Evolutionary conservation across 2,329 filamentous ascomycete genomes (phyloP).

Genomic region (Stromatinia cepivora): DNA sequence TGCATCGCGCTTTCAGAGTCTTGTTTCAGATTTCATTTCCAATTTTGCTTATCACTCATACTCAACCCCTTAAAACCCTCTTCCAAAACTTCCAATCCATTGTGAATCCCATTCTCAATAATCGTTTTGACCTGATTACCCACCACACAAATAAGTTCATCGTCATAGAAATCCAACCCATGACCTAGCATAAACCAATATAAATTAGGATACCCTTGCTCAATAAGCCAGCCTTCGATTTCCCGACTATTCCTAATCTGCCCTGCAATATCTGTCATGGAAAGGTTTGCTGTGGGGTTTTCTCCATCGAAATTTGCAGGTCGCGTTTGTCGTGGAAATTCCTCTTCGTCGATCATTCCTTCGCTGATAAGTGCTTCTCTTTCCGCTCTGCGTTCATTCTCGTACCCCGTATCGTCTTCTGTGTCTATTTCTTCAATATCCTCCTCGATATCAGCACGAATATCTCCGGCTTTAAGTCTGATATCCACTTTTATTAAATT

Average conservation of each 20-base stretch:
- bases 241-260: background rate
- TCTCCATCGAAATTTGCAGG: conserved; percentile 41
- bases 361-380: background rate
- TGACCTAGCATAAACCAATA: background rate
- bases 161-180: background rate
- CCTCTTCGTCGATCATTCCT: background rate
- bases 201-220: background rate
- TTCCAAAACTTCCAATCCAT: background rate
- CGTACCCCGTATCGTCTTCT: background rate
- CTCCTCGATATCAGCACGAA: background rate
- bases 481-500: background rate
- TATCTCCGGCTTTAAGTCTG: background rate
- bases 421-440: no score
- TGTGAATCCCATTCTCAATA: background rate
- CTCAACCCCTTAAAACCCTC: background rate
- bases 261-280: conserved; percentile 44
- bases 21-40: background rate
- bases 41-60: background rate
- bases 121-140: background rate
- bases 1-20: background rate
- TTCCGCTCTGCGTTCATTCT: background rate
- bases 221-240: background rate
- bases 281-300: conserved; percentile 42
- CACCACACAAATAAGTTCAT: background rate
- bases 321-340: background rate